Conservation (phyloP, 2,329 filamentous ascomycete species). For the Mollisia scopiformis region DNA sequence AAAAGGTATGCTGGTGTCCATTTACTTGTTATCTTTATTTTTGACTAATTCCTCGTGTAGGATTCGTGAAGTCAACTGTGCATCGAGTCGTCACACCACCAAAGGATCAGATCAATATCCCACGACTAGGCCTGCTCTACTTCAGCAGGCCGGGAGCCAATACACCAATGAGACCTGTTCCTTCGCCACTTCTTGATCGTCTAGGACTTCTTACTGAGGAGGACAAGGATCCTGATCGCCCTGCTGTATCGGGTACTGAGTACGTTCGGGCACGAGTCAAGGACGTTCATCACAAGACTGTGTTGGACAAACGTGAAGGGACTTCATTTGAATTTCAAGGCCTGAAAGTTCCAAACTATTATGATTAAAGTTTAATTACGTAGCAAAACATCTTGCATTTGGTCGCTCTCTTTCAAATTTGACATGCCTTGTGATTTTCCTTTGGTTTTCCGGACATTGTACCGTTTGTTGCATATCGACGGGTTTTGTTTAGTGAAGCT, state of each 20-base stretch:
- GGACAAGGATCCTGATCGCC: constrained; percentile 40
- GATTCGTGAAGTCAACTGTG: constrained; percentile 46
- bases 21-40: not conserved
- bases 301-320: constrained; percentile 46
- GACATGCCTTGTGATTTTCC: too few species aligned
- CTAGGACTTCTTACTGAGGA: constrained; percentile 36
- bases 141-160: constrained; percentile 38
- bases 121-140: constrained; percentile 47
- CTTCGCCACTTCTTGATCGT: constrained; percentile 33
- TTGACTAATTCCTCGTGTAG: constrained; percentile 25
- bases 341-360: constrained; percentile 42
- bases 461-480: too few species aligned
- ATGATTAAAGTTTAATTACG: constrained; percentile 24
- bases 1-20: constrained; percentile 31
- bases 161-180: constrained; percentile 27
- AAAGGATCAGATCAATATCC: constrained; percentile 38
- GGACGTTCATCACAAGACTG: constrained; percentile 49
- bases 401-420: too few species aligned
- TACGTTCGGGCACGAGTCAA: constrained; percentile 50
- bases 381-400: too few species aligned
- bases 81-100: constrained; percentile 41
- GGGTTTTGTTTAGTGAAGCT: too few species aligned
- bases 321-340: constrained; percentile 48
- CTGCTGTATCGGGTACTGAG: constrained; percentile 44
- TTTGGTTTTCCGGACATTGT: too few species aligned